Evolutionary conservation across 176 grass and related monocot species (phyloP), one percentile per base, ranked within the genome.

Genomic region (Puccinellia tenuiflora): DNA sequence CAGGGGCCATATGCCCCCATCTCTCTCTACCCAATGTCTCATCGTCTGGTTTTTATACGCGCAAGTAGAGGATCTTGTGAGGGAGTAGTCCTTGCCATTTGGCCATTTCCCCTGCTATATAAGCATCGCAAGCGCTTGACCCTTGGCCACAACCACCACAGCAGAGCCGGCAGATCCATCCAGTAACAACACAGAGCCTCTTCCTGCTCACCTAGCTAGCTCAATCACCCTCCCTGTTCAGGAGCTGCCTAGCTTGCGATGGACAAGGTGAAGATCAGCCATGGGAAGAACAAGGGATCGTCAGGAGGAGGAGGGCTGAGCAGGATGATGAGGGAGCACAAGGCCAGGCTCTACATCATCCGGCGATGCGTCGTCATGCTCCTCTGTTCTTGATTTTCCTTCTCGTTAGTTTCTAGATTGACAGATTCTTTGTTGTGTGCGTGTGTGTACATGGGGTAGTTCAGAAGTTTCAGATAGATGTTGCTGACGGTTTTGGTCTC

Each of bases 361-460:
- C 68, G 52, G 50, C 50, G 90, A 74, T 92, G 90, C 61, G 61
- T 92, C 43, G 86, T 92, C 83, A 89, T 92, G 86, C 90, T 92
- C 12, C 90, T 92, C 50, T 92, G n/a, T n/a, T n/a, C n/a, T n/a
- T n/a, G n/a, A n/a, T n/a, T n/a, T n/a, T n/a, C n/a, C n/a, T n/a
- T n/a, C n/a, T n/a, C n/a, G n/a, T 35, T 40, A 38, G 46, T 73
- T 90, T 86, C 2, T 79, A 66, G 56, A 5, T 66, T 78, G 14
- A 76, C 69, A 7, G 1, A 86, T 86, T 82, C 46, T 79, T 90
- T 56, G 28, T 2, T 37, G 35, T 38, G 57, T 34, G 14, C 6
- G 83, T 70, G 34, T 68, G 8, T 40, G 65, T 68, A 68, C 9
- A 90, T 86, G 65, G 63, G 25, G 16, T 90, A 81, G 62, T 33